Evolutionary conservation across 2,329 filamentous ascomycete genomes (phyloP).

Genomic region (Orbilia oligospora): DNA sequence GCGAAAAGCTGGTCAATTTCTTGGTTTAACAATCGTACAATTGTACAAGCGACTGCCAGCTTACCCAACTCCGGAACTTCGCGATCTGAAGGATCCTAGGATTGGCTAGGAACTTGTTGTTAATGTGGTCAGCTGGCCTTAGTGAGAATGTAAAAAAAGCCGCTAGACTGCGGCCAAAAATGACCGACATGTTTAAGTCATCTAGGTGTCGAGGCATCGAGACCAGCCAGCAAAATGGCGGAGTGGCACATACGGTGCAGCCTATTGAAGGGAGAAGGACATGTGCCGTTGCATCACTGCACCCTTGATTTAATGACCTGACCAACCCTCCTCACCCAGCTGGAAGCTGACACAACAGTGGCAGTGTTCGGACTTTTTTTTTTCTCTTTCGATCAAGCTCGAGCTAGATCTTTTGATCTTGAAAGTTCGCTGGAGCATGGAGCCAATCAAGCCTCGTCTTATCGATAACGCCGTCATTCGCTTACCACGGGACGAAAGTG

Average conservation of each 20-base stretch:
- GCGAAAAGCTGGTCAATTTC: conserved; percentile 44
- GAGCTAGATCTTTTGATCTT: conserved; percentile 44
- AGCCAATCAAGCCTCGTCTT: conserved; percentile 41
- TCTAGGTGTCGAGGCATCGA: conserved; percentile 19
- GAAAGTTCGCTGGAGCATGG: conserved; percentile 8
- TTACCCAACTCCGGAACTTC: conserved; percentile 58
- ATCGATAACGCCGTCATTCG: conserved; percentile 41
- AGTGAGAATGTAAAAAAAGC: conserved; percentile 15
- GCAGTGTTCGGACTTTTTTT: conserved; percentile 34
- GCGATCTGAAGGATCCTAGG: conserved; percentile 39
- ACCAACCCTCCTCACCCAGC: conserved; percentile 9
- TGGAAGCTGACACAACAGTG: conserved; percentile 49
- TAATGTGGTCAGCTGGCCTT: conserved; percentile 59
- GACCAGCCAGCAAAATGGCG: conserved; percentile 28
- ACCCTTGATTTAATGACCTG: conserved; percentile 2
- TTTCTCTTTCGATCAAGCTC: conserved; percentile 1
- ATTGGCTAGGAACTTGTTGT: conserved; percentile 48
- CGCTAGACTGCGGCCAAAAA: conserved; percentile 31
- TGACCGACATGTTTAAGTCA: conserved; percentile 20
- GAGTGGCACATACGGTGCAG: conserved; percentile 20
- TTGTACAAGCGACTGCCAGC: conserved; percentile 41
- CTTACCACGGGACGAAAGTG: conserved; percentile 58
- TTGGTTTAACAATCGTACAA: conserved; percentile 50
- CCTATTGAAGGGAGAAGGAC: conserved; percentile 32
- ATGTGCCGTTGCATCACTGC: conserved; percentile 19